Evolutionary conservation across 768 basidiomycete genomes (phyloP).

Genomic region (Boletus huronensis): DNA sequence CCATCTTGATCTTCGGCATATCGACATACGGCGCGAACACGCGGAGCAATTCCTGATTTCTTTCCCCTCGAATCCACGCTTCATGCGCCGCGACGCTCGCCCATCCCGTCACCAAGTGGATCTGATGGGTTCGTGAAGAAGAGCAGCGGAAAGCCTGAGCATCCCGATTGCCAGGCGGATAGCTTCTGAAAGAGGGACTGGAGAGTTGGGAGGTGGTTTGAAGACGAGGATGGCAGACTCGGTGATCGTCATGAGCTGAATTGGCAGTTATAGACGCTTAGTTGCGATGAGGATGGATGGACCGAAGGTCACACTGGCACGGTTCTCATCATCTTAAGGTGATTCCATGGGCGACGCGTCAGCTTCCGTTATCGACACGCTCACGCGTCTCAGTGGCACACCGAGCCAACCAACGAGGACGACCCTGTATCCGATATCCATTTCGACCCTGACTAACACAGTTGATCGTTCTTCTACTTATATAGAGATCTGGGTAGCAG

Average conservation of each 20-base stretch:
- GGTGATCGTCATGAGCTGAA: slow-evolving; percentile 38
- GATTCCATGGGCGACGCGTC: slow-evolving; percentile 2
- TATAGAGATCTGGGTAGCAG: slow-evolving; percentile 4
- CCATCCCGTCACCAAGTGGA: slow-evolving; percentile 48
- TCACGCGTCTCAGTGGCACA: not conserved
- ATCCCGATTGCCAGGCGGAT: slow-evolving; percentile 36
- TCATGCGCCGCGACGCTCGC: slow-evolving; percentile 37
- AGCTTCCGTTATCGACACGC: not conserved
- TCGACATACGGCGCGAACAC: slow-evolving; percentile 30
- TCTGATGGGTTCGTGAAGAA: slow-evolving; percentile 32
- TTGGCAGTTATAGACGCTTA: not conserved
- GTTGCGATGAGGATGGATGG: not conserved
- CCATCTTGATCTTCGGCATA: slow-evolving; percentile 30
- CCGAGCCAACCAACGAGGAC: not conserved
- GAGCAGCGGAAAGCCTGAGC: slow-evolving; percentile 40
- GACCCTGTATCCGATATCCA: not conserved
- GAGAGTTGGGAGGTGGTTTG: slow-evolving; percentile 29
- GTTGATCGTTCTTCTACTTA: slow-evolving; percentile 4
- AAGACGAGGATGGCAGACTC: slow-evolving; percentile 41
- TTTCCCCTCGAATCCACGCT: slow-evolving; percentile 40
- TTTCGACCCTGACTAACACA: not conserved
- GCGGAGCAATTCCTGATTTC: slow-evolving; percentile 37
- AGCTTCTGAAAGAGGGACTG: slow-evolving; percentile 31
- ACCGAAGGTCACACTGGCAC: not conserved
- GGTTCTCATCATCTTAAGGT: not conserved